phyloP scores from a whole-genome alignment of 257 asterid species.

The Solanum virginianum region DNA sequence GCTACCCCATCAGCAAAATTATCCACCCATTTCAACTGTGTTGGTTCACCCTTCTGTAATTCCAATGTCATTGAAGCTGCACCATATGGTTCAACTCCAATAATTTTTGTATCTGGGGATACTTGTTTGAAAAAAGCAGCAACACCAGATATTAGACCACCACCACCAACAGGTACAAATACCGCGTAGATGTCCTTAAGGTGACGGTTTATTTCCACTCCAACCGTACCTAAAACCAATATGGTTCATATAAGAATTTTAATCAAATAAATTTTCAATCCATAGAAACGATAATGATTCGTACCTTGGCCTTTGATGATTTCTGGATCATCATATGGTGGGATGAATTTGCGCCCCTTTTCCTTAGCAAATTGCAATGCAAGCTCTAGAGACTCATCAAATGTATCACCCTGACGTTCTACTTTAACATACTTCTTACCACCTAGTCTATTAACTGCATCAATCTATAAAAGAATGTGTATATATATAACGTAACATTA shows the following conservation, averaged over 20 bases:
- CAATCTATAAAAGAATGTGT: too few species aligned
- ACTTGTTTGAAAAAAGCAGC: slow-evolving; percentile 86
- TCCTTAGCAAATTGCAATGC: too few species aligned
- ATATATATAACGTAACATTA: too few species aligned
- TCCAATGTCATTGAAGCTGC: slow-evolving; percentile 93
- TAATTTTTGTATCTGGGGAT: slow-evolving; percentile 64
- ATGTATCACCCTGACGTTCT: rapidly evolving
- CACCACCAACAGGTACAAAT: slow-evolving; percentile 40
- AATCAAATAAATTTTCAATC: too few species aligned
- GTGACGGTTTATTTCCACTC: slow-evolving; percentile 80
- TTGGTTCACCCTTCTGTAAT: slow-evolving; percentile 44
- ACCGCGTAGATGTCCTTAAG: slow-evolving; percentile 28
- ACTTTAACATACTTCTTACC: too few species aligned
- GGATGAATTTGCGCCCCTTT: too few species aligned
- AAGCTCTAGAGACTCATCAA: too few species aligned
- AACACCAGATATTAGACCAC: slow-evolving; percentile 91
- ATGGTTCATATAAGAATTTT: too few species aligned
- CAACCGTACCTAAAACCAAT: slow-evolving; percentile 43
- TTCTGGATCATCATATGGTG: too few species aligned
- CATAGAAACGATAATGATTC: too few species aligned
- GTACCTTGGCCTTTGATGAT: too few species aligned
- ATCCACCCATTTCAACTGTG: slow-evolving; percentile 61
- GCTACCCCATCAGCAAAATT: slow-evolving; percentile 99
- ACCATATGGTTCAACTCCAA: slow-evolving; percentile 89
- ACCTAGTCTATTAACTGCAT: too few species aligned